These are phyloP conservation scores for Lachancea thermotolerans DNA, from an alignment of 805 yeast genomes.

Conservation along the genomic window DNA sequence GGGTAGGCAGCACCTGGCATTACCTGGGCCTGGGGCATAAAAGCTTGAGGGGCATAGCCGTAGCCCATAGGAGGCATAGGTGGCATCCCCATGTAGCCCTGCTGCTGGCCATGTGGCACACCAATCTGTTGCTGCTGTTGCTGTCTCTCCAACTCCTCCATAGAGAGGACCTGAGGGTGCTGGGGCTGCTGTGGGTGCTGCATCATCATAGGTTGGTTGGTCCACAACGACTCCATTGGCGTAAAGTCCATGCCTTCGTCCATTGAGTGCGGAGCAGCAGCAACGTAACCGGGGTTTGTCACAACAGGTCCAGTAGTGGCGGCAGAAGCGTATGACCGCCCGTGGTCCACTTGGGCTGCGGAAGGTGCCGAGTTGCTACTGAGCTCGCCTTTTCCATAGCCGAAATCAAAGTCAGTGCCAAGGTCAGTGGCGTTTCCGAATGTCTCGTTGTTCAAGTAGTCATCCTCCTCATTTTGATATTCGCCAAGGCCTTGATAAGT, in stretches of 20 bases:
- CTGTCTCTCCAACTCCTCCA: slow-evolving; percentile 77
- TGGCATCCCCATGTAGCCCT: slow-evolving; percentile 19
- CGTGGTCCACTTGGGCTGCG: slow-evolving; percentile 3
- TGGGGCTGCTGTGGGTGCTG: slow-evolving; percentile 21
- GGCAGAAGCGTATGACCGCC: slow-evolving; percentile 27
- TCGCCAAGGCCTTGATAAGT: slow-evolving; percentile 76
- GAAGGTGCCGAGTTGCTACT: not conserved
- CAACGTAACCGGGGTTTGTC: not conserved
- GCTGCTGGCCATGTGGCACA: slow-evolving; percentile 16
- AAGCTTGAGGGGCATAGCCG: slow-evolving; percentile 23
- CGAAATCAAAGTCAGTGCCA: slow-evolving; percentile 33
- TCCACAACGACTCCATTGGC: slow-evolving; percentile 73
- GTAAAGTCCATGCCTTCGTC: slow-evolving; percentile 35
- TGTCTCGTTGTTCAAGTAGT: slow-evolving; percentile 34
- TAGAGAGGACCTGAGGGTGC: slow-evolving; percentile 46
- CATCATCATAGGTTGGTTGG: slow-evolving; percentile 24
- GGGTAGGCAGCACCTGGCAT: slow-evolving; percentile 1
- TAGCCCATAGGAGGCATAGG: slow-evolving; percentile 22
- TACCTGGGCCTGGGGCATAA: slow-evolving; percentile 25
- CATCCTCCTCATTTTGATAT: slow-evolving; percentile 67
- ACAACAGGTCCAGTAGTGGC: slow-evolving; percentile 33
- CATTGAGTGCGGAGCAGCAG: slow-evolving; percentile 5
- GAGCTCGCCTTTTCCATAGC: slow-evolving; percentile 21
- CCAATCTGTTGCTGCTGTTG: slow-evolving; percentile 26
- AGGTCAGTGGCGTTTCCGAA: slow-evolving; percentile 28